Conservation (phyloP, 768 basidiomycete species). For the Boletus rubropictus region DNA sequence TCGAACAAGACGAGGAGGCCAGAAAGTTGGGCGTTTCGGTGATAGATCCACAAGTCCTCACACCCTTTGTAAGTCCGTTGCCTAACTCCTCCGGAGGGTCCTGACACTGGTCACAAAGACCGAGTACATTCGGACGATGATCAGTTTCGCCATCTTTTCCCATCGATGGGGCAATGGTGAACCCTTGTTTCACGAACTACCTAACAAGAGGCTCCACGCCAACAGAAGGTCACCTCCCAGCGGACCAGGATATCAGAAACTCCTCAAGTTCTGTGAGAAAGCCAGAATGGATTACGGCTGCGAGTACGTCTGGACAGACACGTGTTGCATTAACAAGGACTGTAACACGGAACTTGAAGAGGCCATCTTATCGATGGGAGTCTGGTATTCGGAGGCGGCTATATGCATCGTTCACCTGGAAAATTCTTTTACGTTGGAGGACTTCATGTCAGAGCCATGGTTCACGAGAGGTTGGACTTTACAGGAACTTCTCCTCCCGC, state of each 20-base stretch:
- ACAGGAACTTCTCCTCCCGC: constrained; percentile 20
- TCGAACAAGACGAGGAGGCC: constrained; percentile 22
- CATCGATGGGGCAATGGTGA: constrained; percentile 25
- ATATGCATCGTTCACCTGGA: constrained; percentile 23
- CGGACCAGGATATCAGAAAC: constrained; percentile 24
- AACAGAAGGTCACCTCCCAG: constrained; percentile 9
- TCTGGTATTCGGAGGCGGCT: constrained; percentile 22
- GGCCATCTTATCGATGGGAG: constrained; percentile 20
- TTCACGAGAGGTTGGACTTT: constrained; percentile 22
- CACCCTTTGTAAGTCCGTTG: constrained; percentile 16
- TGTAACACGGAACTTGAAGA: constrained; percentile 25
- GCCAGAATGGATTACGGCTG: constrained; percentile 21
- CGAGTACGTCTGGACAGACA: constrained; percentile 27
- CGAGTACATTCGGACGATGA: constrained; percentile 12
- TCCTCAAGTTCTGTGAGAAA: constrained; percentile 25
- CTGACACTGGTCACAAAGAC: constrained; percentile 14
- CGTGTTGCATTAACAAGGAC: constrained; percentile 27
- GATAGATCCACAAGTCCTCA: constrained; percentile 16
- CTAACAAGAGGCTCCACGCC: constrained; percentile 11
- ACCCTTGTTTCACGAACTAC: constrained; percentile 20
- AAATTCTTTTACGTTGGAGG: constrained; percentile 18
- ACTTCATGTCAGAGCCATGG: constrained; percentile 23
- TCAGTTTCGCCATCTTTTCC: constrained; percentile 25
- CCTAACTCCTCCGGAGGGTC: not conserved
- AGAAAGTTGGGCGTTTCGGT: constrained; percentile 19